Percentiles rank a stretch among this genome's conserved stretches.
Conservation (phyloP, 305 asterid genomes). For the Rubia tinctorum region DNA sequence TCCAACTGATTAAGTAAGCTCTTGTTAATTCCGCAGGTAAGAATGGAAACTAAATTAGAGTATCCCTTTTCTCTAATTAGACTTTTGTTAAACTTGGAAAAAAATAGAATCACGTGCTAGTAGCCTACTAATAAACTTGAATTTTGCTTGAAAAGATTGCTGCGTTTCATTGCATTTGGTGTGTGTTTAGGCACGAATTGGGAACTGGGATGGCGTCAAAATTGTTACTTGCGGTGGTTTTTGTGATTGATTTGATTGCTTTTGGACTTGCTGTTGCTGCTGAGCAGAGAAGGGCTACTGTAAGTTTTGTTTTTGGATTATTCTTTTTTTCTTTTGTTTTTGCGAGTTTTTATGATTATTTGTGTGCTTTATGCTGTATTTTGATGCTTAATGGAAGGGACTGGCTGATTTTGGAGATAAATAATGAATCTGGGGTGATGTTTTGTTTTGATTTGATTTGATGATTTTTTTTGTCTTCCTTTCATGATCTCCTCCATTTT, state of each 20-base stretch:
- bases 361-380: background rate
- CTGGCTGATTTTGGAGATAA: background rate
- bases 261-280: slow-evolving; percentile 83
- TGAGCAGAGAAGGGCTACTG: slow-evolving; percentile 66
- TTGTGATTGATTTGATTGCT: slow-evolving; percentile 64
- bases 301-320: slow-evolving; percentile 21
- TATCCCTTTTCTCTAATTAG: background rate
- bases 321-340: background rate
- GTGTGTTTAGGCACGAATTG: background rate
- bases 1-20: background rate
- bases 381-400: background rate
- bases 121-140: background rate
- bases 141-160: background rate
- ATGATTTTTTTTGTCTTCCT: background rate
- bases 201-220: slow-evolving; percentile 47
- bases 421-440: background rate
- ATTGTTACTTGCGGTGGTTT: slow-evolving; percentile 43
- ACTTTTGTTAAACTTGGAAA: background rate
- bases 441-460: background rate
- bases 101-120: background rate
- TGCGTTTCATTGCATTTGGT: background rate
- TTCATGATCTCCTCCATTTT: slow-evolving; percentile 1
- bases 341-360: background rate
- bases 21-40: background rate
- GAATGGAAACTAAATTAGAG: background rate